Conservation (phyloP, 352 stramenopile species). For the Phytopythium kandeliae region DNA sequence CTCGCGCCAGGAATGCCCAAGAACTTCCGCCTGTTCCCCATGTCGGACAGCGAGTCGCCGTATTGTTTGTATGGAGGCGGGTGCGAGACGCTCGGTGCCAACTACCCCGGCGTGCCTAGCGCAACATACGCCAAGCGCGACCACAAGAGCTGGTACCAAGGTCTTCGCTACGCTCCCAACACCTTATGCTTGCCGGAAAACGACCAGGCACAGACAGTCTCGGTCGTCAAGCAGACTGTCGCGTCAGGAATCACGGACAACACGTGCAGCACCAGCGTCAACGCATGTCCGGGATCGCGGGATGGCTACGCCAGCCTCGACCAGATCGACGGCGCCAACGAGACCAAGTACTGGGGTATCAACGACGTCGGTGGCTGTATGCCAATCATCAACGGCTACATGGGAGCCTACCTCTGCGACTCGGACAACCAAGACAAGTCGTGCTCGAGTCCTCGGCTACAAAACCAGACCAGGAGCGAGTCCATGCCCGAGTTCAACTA, state of each 20-base stretch:
- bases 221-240: conserved; percentile 22
- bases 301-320: conserved; percentile 36
- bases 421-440: conserved; percentile 37
- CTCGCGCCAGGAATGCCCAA: conserved; percentile 50
- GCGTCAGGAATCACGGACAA: conserved; percentile 39
- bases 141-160: conserved; percentile 50
- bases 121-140: conserved; percentile 27
- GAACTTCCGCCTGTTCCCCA: conserved; percentile 24
- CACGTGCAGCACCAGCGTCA: conserved; percentile 32
- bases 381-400: conserved; percentile 65
- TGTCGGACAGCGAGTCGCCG: conserved; percentile 17
- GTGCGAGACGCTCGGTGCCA: conserved; percentile 25
- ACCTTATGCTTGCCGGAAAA: conserved; percentile 17
- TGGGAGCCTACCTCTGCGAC: conserved; percentile 48
- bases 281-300: conserved; percentile 36
- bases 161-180: conserved; percentile 50
- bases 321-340: conserved; percentile 14
- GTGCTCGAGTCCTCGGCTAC: conserved; percentile 35
- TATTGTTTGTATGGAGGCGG: conserved; percentile 24
- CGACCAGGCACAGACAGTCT: conserved; percentile 22
- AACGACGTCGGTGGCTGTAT: conserved; percentile 63
- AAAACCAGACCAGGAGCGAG: conserved; percentile 29
- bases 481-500: conserved; percentile 67
- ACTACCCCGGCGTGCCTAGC: conserved; percentile 26
- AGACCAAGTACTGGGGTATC: conserved; percentile 40